These are phyloP conservation scores for Gaeumannomyces sp. DNA, from an alignment of 2,329 filamentous ascomycete genomes.

Conservation along the genomic window DNA sequence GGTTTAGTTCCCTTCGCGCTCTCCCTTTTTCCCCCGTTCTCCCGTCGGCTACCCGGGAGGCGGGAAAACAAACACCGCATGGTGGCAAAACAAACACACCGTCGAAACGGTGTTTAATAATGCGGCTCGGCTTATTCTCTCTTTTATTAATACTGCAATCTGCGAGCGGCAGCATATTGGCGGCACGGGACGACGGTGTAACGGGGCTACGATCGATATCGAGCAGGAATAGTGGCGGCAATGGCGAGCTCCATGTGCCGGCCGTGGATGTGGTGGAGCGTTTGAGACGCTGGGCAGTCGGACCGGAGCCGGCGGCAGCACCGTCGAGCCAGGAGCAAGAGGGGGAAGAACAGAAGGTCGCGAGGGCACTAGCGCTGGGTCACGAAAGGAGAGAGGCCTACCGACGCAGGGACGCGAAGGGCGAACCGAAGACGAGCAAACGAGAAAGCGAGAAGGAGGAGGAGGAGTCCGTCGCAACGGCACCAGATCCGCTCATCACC, in stretches of 20 bases:
- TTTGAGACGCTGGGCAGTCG: conserved; percentile 1
- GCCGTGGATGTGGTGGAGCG: conserved; percentile 4
- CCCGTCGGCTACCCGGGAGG: neutral
- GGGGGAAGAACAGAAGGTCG: conserved; percentile 10
- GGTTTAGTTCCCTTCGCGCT: neutral
- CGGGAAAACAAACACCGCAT: neutral
- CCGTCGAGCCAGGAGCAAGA: conserved; percentile 7
- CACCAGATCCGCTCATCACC: conserved; percentile 17
- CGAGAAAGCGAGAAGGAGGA: neutral
- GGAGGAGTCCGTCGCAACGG: neutral
- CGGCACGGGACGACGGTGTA: neutral
- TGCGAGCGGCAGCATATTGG: conserved; percentile 7
- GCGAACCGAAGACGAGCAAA: neutral
- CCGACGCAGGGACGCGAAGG: neutral
- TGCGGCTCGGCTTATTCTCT: neutral
- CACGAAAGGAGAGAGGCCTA: conserved; percentile 6
- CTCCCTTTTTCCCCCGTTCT: neutral
- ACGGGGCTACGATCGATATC: neutral
- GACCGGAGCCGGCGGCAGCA: neutral
- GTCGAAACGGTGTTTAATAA: conserved; percentile 6
- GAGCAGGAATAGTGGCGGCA: neutral
- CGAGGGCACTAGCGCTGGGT: conserved; percentile 9
- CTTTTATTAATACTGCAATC: conserved; percentile 5
- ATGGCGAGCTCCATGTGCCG: neutral
- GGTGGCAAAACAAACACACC: neutral